Conservation (phyloP, 192 early-diverging fungal genomes). For the Podila epigama region DNA sequence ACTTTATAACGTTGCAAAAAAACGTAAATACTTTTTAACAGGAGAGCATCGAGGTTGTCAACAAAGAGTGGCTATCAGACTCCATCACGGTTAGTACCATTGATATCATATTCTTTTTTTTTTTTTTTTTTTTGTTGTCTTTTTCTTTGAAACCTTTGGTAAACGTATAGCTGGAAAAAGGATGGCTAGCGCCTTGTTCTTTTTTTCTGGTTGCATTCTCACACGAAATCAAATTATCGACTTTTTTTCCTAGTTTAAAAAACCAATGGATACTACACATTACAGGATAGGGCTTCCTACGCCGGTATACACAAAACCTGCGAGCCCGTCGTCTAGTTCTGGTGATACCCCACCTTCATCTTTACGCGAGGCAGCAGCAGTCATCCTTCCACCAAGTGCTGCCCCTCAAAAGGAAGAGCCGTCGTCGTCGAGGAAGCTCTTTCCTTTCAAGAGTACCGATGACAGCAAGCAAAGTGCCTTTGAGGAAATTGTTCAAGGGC, state of each 20-base stretch:
- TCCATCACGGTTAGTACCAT: conserved; percentile 14
- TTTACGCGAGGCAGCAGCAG: too few relatives aligned
- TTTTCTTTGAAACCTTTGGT: too few relatives aligned
- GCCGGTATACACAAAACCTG: not conserved
- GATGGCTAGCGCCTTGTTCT: too few relatives aligned
- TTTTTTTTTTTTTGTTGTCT: not conserved
- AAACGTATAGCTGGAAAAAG: too few relatives aligned
- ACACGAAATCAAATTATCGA: not conserved
- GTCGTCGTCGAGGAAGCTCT: not conserved
- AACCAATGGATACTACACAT: conserved; percentile 13
- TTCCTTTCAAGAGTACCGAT: conserved; percentile 2
- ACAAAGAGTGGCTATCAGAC: conserved; percentile 19
- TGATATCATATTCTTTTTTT: not conserved
- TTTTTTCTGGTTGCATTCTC: too few relatives aligned
- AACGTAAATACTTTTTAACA: not conserved
- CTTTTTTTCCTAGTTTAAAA: conserved; percentile 11
- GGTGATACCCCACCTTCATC: not conserved
- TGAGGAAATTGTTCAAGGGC: conserved; percentile 24
- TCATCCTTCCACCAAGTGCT: not conserved
- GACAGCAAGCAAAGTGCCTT: conserved; percentile 5
- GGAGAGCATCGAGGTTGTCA: conserved; percentile 21
- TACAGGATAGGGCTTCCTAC: not conserved
- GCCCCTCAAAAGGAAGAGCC: not conserved
- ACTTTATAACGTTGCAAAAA: too few relatives aligned
- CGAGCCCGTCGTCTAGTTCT: not conserved